Base-by-base conservation (phyloP, 1,139 yeast species). In the Nakaseomyces bracarensis region DNA sequence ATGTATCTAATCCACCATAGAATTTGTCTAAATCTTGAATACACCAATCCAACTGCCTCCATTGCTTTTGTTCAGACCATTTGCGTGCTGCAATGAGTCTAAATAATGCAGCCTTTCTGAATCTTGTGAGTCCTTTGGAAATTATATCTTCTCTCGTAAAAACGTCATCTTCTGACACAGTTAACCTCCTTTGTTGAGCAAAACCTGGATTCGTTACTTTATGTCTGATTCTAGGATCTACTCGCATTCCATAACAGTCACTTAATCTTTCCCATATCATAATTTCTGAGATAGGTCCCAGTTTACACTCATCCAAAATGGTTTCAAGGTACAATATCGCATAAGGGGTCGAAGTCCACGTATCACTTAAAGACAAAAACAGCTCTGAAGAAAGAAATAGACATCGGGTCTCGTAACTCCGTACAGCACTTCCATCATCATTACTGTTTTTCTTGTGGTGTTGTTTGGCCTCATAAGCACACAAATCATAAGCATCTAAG, bases 101-200 rank as follows among this genome's bases (percentile, higher is more conserved):
- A 89, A 96, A 89, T 26, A 89, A 69, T 0, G 86, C 77, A 1
- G 91, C 78, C 55, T 85, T 86, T 44, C 96, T 71, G 42, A 64
- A 64, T 44, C 94, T 68, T 1, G 82, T 73, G 30, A 76, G 57
- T 0, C 86, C 87, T 26, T 71, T 59, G 0, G 69, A 65, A 3
- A 67, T 64, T 44, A 68, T 59, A 27, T 65, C 61, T 49, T 76
- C 76, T 27, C 61, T 43, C 15, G 60, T 63, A 2, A 46, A 55
- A 3, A 56, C 57, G 3, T 42, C 43, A 15, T 50, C 44, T n/a
- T 44, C 44, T 11, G 11, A 13, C 10, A 36, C 36, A 2, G 42
- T 48, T 20, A 49, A 48, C 18, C 36, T 13, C 9, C 43, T 34
- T 22, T 47, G 33, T 22, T 41, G 28, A 11, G 33, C n/a, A 8